Evolutionary conservation across 2,329 filamentous ascomycete genomes (phyloP), one percentile per base, ranked within the genome.

Genomic region (Diaporthe aspalathi): DNA sequence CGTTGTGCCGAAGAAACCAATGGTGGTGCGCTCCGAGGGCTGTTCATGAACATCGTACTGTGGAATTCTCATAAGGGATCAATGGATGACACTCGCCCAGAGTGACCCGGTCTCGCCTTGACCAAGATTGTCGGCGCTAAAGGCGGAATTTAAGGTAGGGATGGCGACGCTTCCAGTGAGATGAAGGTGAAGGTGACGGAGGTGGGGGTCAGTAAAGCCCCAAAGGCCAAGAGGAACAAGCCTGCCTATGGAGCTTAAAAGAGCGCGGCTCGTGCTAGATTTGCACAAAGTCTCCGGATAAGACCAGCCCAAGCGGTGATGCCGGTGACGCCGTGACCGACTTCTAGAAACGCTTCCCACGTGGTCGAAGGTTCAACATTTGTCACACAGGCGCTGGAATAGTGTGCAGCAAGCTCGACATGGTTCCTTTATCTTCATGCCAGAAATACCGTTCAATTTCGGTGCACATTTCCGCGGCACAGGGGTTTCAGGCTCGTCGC

Each of bases 101-200:
- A 29, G 3, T 12, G 27, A 22, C 17, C 20, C 14, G 32, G 5
- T 22, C 16, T n/a, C 66, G n/a, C 47, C 56, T 20, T 47, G 50
- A 11, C 29, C 16, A 52, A 71, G 14, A n/a, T 67, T 3, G 20
- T 54, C 16, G 17, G 22, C 57, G 14, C 16, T 63, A 2, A 57
- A 69, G 47, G 29, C 65, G 27, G 70, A 65, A 49, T 63, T 69
- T 38, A 9, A 17, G 17, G 29, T 65, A 22, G 66, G 38, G 14
- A 49, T 49, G 57, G 57, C 57, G 57, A 49, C 24, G 57, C 43
- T 63, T 17, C 27, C 57, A 49, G 43, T 32, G 20, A 47, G 27
- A 7, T 32, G 17, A 65, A 24, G 49, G 16, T 32, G 17, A 65
- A 24, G 49, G 40, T 43, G 38, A 63, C 38, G 16, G 27, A 49